Conservation (phyloP, 2,329 filamentous ascomycete genomes). For the Trichothecium sympodiale region DNA sequence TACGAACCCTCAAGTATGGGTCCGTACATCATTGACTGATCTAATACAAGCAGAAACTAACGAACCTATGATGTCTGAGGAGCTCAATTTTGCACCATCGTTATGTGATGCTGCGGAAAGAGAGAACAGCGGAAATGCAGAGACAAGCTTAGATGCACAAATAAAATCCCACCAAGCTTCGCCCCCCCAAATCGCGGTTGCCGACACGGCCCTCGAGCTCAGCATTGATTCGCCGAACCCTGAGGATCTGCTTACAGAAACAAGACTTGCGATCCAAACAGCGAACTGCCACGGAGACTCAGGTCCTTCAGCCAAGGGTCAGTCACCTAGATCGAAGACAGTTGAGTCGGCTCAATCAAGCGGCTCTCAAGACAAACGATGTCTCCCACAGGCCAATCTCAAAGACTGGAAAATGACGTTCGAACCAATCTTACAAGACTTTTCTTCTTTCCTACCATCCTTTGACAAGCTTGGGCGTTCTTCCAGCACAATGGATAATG, state of each 20-base stretch:
- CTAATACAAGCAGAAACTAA: neutral
- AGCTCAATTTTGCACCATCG: neutral
- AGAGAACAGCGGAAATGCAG: too few species aligned
- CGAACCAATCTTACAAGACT: constrained; percentile 14
- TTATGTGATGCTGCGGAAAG: too few species aligned
- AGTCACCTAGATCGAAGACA: constrained; percentile 2
- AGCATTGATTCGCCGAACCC: too few species aligned
- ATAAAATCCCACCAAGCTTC: too few species aligned
- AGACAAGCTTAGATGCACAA: too few species aligned
- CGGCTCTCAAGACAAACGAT: constrained; percentile 6
- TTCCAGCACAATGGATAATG: constrained; percentile 10
- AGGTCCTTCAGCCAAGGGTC: neutral
- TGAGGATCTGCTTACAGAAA: too few species aligned
- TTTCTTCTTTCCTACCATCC: constrained; percentile 16
- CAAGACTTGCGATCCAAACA: neutral
- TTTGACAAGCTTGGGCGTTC: constrained; percentile 15
- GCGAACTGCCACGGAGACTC: neutral
- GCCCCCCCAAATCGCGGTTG: too few species aligned
- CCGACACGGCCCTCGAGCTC: too few species aligned
- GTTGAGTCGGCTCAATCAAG: constrained; percentile 6
- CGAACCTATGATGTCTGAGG: neutral
- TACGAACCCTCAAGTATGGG: too few species aligned
- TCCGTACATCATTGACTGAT: too few species aligned
- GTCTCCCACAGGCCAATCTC: neutral
- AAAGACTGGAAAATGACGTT: constrained; percentile 2